Evolutionary conservation across 176 grass and related monocot genomes (phyloP).

Genomic region (Juncus effusus): DNA sequence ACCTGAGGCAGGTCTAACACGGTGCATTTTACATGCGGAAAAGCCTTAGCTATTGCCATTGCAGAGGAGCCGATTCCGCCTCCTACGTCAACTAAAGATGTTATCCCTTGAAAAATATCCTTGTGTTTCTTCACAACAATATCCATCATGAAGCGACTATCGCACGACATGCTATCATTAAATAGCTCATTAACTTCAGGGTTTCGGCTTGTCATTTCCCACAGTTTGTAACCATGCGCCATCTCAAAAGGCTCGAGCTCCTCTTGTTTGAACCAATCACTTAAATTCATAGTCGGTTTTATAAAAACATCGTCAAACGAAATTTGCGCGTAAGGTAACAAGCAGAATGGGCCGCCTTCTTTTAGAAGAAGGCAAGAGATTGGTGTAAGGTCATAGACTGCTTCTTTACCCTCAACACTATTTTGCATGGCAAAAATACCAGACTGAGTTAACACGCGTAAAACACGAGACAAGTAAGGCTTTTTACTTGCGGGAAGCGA

Average conservation of each 20-base stretch:
- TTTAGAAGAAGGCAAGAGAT: constrained; percentile 27
- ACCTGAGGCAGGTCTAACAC: constrained; percentile 7
- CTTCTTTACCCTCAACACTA: neutral
- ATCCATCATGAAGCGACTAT: neutral
- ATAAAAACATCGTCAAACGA: constrained; percentile 2
- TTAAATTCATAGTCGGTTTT: neutral
- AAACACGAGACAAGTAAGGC: constrained; percentile 30
- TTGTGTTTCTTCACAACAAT: neutral
- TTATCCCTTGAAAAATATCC: neutral
- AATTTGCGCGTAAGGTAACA: constrained; percentile 12
- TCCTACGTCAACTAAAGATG: constrained; percentile 30
- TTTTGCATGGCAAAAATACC: constrained; percentile 4
- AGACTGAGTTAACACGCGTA: constrained; percentile 29
- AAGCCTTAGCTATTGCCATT: constrained; percentile 31
- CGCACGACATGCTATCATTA: constrained; percentile 26
- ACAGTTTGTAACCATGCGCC: constrained; percentile 13
- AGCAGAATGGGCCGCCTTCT: neutral
- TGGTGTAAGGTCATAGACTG: constrained; percentile 35
- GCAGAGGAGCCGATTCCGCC: constrained; percentile 22
- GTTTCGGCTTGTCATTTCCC: neutral
- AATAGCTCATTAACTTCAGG: constrained; percentile 19
- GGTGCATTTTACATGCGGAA: constrained; percentile 38
- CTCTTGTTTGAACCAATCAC: constrained; percentile 32
- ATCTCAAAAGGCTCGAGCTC: constrained; percentile 4
- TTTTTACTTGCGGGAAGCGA: neutral